Base-by-base conservation (phyloP, 1,139 yeast genomes). In the Protomyces lactucae-debilis region DNA sequence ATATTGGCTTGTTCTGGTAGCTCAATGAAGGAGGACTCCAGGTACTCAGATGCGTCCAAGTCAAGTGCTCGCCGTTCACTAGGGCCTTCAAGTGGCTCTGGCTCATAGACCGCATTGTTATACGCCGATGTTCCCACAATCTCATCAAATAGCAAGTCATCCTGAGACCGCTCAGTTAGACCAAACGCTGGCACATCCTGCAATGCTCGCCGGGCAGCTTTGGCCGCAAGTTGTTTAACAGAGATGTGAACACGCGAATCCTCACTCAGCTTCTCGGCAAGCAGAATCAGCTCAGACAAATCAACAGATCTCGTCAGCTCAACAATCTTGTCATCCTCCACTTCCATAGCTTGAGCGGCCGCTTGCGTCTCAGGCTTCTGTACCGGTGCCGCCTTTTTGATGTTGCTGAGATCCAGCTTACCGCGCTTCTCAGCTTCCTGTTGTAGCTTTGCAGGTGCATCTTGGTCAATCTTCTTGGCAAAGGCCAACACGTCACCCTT, bases 401-500 rank as follows among this genome's bases (percentile, higher is more conserved):
- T 85, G 74, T 87, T 84, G 52, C 90, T 82, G 66, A 93, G 80
- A 73, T 93, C 98, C 69, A 92, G 79, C 71, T 85, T 88, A 69
- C 84, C 81, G 69, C 82, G 82, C 60, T 80, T 77, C 66, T 82
- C 78, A 70, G 92, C 76, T 72, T 79, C 85, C 52, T 82, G 76
- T 9, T 88, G 79, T 65, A 92, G 79, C 28, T 76, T 73, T 23
- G 76, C 74, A 36, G 86, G 83, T 12, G 85, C 77, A 6, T 82
- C 84, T 59, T 78, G 72, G 16, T 87, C 75, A 66, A 92, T 88
- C 68, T 82, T 75, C 35, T 98, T 97, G 65, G 92, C 74, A 73
- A 83, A 85, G 0, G 96, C 95, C 70, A 92, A 81, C 1, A 92
- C 90, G 74, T 93, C 99, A 68, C 98, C 98, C 77, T 88, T 88